Evolutionary conservation across 768 basidiomycete species (phyloP), one percentile per base, ranked within the genome.

Genomic region (Xerocomellus intermedius): DNA sequence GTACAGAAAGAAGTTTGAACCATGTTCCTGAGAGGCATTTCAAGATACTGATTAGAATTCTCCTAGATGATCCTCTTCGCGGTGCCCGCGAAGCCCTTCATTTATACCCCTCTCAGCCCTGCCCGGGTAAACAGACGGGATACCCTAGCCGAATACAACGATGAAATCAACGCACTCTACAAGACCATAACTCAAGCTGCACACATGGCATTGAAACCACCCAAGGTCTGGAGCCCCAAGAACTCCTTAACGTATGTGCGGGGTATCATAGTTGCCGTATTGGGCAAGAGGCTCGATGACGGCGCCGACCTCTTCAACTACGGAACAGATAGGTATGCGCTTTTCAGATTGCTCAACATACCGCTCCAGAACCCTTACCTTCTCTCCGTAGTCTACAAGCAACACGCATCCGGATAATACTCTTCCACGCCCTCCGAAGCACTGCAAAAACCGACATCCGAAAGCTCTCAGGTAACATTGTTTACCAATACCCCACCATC

Each of bases 401-500:
- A 7, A 26, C 74, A 0, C 74, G 71, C 63, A 75, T 78, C 28
- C 73, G 76, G 4, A 73, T 76, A 46, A 64, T 70, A 19, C 59
- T 80, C 19, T 56, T 78, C 10, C 68, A 26, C 26, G 26, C 26
- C 26, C 26, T 26, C 26, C 26, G 7, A 26, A 26, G 26, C 26
- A 26, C 26, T 6, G 26, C 26, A 7, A 26, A 26, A 26, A 26
- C 26, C 26, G 26, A 26, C 26, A 26, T 6, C 26, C 26, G 26
- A 26, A 26, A 26, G 26, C 6, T 26, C 26, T 26, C 26, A 26
- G 26, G 26, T 7, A 26, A 26, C 26, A 26, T 26, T 26, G 26
- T 26, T 26, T 26, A 26, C 26, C 26, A 26, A 0, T 26, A 26
- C 26, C 26, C 26, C 26, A 26, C 26, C 7, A 26, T 26, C 26